Conservation (phyloP, 768 basidiomycete species). For the Phanerodontia chrysosporium region DNA sequence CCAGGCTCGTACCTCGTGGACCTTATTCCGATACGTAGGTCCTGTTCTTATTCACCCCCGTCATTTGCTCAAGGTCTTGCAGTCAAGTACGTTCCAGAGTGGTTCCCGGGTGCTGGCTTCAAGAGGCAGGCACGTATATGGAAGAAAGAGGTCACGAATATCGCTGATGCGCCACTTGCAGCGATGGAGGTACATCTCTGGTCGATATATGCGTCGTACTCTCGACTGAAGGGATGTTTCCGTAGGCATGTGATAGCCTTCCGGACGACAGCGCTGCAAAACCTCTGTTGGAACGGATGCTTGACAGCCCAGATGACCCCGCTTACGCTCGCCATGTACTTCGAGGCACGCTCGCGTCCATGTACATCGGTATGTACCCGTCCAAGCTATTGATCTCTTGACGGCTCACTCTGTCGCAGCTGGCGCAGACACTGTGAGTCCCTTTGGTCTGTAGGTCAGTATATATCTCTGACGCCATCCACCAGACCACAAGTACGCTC, state of each 20-base stretch:
- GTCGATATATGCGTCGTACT: no score
- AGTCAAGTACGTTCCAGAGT: constrained; percentile 21
- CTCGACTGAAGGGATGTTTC: neutral
- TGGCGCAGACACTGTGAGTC: constrained; percentile 1
- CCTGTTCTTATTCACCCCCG: neutral
- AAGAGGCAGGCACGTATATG: constrained; percentile 11
- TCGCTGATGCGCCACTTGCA: constrained; percentile 10
- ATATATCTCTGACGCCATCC: no score
- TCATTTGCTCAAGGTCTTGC: neutral
- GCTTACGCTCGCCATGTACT: constrained; percentile 1
- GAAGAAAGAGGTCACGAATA: neutral
- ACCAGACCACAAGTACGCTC: constrained; percentile 18
- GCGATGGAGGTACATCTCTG: constrained; percentile 7
- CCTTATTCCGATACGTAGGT: constrained; percentile 5
- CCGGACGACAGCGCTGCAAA: constrained; percentile 1
- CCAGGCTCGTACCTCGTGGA: constrained; percentile 14
- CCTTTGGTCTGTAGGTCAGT: no score
- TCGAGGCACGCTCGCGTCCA: constrained; percentile 1
- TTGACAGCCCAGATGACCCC: constrained; percentile 4
- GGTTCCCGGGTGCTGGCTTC: constrained; percentile 21
- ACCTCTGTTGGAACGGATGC: constrained; percentile 3
- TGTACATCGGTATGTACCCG: constrained; percentile 10
- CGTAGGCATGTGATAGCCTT: neutral
- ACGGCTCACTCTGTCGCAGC: neutral
- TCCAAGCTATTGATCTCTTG: neutral